A percentile compares a stretch with the other conserved stretches of the same genome.
These are phyloP conservation scores for Clitocybe nebularis DNA, from an alignment of 1,284 basidiomycete species.

Conservation along the genomic window DNA sequence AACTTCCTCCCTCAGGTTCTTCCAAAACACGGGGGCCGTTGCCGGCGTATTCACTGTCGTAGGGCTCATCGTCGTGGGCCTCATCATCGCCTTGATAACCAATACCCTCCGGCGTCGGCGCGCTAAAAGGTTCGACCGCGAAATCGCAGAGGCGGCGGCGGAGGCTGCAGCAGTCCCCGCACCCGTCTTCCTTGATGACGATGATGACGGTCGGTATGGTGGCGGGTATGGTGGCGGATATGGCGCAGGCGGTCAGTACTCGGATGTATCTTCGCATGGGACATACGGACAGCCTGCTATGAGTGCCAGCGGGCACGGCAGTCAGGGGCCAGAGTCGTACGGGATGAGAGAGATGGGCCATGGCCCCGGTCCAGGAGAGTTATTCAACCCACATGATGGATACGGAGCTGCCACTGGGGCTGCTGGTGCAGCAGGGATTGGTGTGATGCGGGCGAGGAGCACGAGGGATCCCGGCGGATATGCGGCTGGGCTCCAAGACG, in stretches of 20 bases:
- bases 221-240: slow-evolving; percentile 14
- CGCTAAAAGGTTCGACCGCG: slow-evolving; percentile 59
- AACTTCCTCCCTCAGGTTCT: slow-evolving; percentile 46
- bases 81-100: slow-evolving; percentile 49
- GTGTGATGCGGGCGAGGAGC: slow-evolving; percentile 36
- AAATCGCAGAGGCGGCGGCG: slow-evolving; percentile 61
- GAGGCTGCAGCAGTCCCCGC: slow-evolving; percentile 45
- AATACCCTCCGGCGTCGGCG: slow-evolving; percentile 54
- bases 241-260: slow-evolving; percentile 37
- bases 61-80: slow-evolving; percentile 49
- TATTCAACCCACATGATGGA: slow-evolving; percentile 24
- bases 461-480: slow-evolving; percentile 33
- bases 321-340: too few species aligned
- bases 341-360: slow-evolving; percentile 48
- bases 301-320: slow-evolving; percentile 23
- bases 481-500: slow-evolving; percentile 32
- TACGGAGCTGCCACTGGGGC: slow-evolving; percentile 11
- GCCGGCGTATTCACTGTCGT: slow-evolving; percentile 67
- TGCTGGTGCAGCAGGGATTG: slow-evolving; percentile 40
- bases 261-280: slow-evolving; percentile 57
- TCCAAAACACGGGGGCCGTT: slow-evolving; percentile 65
- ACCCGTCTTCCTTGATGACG: slow-evolving; percentile 49
- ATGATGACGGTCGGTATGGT: slow-evolving; percentile 37
- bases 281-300: slow-evolving; percentile 54
- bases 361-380: slow-evolving; percentile 25